These are phyloP conservation scores for Saturnispora sanitii DNA, from an alignment of 805 yeast species.

Conservation along the genomic window DNA sequence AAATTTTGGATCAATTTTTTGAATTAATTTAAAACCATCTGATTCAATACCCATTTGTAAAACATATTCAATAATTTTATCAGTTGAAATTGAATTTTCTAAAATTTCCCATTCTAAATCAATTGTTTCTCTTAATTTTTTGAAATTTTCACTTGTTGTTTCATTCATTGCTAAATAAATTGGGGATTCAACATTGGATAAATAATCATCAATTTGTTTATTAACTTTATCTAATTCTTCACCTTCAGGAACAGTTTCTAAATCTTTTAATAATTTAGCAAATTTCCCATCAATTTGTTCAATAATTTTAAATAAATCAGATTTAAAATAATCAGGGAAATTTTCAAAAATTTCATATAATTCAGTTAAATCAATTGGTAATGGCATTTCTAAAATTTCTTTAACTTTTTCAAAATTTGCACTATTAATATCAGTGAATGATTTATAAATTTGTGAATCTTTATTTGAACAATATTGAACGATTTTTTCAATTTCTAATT, in stretches of 20 bases:
- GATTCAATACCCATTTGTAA: conserved; percentile 18
- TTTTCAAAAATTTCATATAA: conserved; percentile 20
- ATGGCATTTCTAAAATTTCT: conserved; percentile 17
- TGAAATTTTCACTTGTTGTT: conserved; percentile 13
- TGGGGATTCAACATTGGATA: conserved; percentile 14
- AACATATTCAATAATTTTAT: conserved; percentile 19
- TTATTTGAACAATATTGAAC: conserved; percentile 16
- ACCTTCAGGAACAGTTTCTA: conserved; percentile 20
- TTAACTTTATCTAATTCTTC: conserved; percentile 15
- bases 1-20: conserved; percentile 19
- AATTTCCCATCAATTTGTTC: conserved; percentile 19
- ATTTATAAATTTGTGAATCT: conserved; percentile 16
- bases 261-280: conserved; percentile 14
- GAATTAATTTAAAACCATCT: conserved; percentile 18
- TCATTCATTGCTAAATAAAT: conserved; percentile 20
- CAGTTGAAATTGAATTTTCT: conserved; percentile 16
- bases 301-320: conserved; percentile 14
- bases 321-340: conserved; percentile 17
- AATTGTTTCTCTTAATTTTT: conserved; percentile 12
- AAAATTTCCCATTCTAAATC: conserved; percentile 16
- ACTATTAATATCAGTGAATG: conserved; percentile 18
- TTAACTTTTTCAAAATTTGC: conserved; percentile 15
- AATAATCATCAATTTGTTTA: conserved; percentile 15
- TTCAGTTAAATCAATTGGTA: conserved; percentile 21
- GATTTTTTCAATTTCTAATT: conserved; percentile 14